Evolutionary conservation across 352 stramenopile genomes (phyloP), one percentile per base, ranked within the genome.

Genomic region (Globisporangium paddicum): DNA sequence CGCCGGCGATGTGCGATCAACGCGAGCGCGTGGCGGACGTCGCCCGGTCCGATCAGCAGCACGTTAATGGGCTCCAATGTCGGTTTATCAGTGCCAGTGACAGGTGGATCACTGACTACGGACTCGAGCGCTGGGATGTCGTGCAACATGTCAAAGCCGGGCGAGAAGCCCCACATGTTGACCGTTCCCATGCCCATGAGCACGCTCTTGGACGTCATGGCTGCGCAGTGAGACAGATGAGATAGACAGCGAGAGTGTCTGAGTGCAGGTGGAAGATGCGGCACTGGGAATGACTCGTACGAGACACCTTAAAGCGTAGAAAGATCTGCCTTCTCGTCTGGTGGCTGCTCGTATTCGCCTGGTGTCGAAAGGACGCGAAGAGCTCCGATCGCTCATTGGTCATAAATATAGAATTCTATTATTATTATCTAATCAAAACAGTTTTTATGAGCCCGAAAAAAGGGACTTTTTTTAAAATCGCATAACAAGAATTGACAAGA

Each of bases 141-240:
- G 25, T 71, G 55, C 30, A 70, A 57, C 54, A 92, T 57, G 45
- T 96, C 85, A 45, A 92, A 88, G 0, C 71, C 70, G 11, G 88
- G 85, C 8, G 82, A 94, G 63, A 95, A 90, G 19, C 86, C 86
- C 86, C 86, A 96, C 77, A 95, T 91, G 35, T 77, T 89, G 58
- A 91, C 75, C 5, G 78, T 83, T n/a, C 85, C 85, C 54, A 94
- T 79, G 49, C 77, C 88, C 76, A 89, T 89, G 62, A 88, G 63
- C 58, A 89, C 44, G 58, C 55, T 89, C 35, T 68, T 80, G 34
- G 53, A 48, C 10, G 46, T 18, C 46, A 51, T 38, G 26, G 25
- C 45, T 18, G 34, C 46, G 46, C 28, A 40, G 25, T 7, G 19
- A 41, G 11, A 41, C 10, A 41, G 13, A 18, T 32, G 28, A 32